Evolutionary conservation across 2,329 filamentous ascomycete genomes (phyloP).

Genomic region (Colletotrichum sansevieriae): DNA sequence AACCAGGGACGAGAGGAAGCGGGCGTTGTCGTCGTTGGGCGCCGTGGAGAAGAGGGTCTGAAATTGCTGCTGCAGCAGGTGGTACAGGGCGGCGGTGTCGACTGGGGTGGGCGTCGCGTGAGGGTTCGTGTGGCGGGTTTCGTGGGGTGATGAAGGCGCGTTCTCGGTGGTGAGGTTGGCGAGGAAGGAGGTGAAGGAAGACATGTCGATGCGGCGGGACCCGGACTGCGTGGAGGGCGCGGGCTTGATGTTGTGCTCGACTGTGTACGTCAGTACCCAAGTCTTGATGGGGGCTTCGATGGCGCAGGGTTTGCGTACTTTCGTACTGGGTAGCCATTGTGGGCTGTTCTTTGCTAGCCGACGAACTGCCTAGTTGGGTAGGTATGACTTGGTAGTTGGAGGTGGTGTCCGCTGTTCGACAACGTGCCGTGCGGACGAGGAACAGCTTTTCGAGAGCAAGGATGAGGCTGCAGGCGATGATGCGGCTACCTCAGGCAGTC

Average conservation of each 20-base stretch:
- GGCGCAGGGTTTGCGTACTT: slow-evolving; percentile 51
- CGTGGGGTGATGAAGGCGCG: slow-evolving; percentile 40
- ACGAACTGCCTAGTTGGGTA: too few relatives aligned
- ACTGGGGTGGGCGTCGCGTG: slow-evolving; percentile 72
- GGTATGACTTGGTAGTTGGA: not conserved
- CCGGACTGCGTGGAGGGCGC: slow-evolving; percentile 54
- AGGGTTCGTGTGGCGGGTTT: slow-evolving; percentile 60
- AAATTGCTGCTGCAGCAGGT: slow-evolving; percentile 71
- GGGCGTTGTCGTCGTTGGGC: slow-evolving; percentile 62
- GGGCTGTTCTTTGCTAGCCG: slow-evolving; percentile 17
- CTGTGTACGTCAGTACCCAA: slow-evolving; percentile 51
- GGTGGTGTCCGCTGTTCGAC: not conserved
- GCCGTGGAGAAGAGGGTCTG: slow-evolving; percentile 62
- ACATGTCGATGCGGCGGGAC: slow-evolving; percentile 73
- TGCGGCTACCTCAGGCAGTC: slow-evolving; percentile 37
- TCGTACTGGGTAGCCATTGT: slow-evolving; percentile 71
- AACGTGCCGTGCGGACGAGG: not conserved
- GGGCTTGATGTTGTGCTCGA: slow-evolving; percentile 74
- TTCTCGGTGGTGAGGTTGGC: slow-evolving; percentile 60
- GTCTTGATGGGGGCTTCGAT: not conserved
- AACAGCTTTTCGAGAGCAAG: slow-evolving; percentile 4
- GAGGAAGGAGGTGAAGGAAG: slow-evolving; percentile 71
- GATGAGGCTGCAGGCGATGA: slow-evolving; percentile 39
- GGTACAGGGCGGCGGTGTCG: slow-evolving; percentile 69
- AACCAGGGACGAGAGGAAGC: slow-evolving; percentile 65